Evolutionary conservation across 768 basidiomycete species (phyloP).

Genomic region (Ephemerocybe angulata): DNA sequence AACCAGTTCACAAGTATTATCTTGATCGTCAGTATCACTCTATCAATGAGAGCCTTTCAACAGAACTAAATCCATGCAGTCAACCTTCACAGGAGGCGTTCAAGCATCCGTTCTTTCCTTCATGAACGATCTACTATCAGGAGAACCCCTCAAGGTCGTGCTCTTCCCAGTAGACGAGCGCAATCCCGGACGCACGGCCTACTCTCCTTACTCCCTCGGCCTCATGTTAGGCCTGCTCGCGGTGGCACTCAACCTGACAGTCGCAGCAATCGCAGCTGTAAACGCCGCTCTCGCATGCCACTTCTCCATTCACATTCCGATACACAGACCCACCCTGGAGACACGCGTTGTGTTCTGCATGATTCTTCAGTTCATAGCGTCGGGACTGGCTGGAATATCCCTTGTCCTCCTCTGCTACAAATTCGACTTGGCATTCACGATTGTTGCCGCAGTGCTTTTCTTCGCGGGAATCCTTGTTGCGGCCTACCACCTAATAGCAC

Average conservation of each 20-base stretch:
- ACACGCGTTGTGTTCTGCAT: conserved; percentile 3
- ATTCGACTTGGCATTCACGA: conserved; percentile 1
- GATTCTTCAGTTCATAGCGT: conserved; percentile 2
- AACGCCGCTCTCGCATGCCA: conserved; percentile 1
- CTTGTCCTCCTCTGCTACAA: background rate
- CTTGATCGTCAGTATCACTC: background rate
- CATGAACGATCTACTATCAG: background rate
- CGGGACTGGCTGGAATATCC: background rate
- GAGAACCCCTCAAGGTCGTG: background rate
- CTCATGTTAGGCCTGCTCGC: conserved; percentile 1
- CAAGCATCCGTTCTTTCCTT: background rate
- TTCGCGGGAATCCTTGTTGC: background rate
- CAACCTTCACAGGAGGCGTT: conserved; percentile 1
- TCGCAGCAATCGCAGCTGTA: background rate
- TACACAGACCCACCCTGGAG: background rate
- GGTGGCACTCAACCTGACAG: background rate
- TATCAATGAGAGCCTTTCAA: background rate
- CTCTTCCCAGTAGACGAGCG: background rate
- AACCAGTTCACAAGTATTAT: background rate
- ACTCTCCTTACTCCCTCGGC: conserved; percentile 2
- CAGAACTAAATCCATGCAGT: background rate
- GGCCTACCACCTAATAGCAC: background rate
- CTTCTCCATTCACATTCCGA: background rate
- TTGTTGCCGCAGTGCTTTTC: background rate
- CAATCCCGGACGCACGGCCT: background rate